These are phyloP conservation scores for Lenwebbia sp. DNA, from an alignment of 345 rosid genomes.

Conservation along the genomic window DNA sequence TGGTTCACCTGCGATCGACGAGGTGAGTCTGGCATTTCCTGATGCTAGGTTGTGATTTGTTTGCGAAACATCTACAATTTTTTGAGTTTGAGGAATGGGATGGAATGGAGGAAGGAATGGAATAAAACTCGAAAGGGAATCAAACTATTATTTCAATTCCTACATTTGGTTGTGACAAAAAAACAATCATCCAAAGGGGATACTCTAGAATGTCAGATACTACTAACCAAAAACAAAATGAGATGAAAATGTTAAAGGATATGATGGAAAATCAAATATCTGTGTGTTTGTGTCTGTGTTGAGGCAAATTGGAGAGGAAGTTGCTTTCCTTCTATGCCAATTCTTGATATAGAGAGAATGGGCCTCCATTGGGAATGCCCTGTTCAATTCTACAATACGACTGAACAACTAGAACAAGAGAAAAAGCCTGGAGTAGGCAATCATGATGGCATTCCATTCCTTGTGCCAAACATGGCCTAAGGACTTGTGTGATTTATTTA, in stretches of 20 bases:
- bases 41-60: not conserved
- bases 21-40: conserved; percentile 31
- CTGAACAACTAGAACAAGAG: not conserved
- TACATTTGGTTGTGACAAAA: not conserved
- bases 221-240: not conserved
- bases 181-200: not conserved
- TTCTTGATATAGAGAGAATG: not conserved
- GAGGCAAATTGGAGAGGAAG: not conserved
- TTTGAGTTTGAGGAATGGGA: not conserved
- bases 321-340: not conserved
- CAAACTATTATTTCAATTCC: not conserved
- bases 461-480: not conserved
- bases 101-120: not conserved
- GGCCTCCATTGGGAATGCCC: not conserved
- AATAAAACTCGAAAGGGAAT: not conserved
- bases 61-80: not conserved
- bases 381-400: not conserved
- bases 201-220: not conserved
- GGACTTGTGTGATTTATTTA: not conserved
- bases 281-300: not conserved
- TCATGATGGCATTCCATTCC: not conserved
- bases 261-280: not conserved
- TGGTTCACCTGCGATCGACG: conserved; percentile 84
- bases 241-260: not conserved
- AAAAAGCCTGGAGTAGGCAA: not conserved